Conservation (phyloP, 192 early-diverging fungal genomes). For the Linnemannia schmuckeri region DNA sequence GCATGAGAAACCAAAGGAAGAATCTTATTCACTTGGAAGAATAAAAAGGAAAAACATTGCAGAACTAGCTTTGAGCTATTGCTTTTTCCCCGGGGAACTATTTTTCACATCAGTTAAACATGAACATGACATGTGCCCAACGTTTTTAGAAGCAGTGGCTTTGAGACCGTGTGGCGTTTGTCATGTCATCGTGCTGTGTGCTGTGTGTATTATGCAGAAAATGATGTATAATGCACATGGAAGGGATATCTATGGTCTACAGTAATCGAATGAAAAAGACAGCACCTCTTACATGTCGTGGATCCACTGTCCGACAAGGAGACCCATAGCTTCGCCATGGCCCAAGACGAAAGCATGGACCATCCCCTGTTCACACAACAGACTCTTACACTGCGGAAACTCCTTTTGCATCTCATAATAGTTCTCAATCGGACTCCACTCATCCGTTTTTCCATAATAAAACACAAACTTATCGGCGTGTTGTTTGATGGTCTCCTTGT, state of each 20-base stretch:
- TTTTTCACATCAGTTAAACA: background rate
- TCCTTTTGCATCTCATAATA: slow-evolving; percentile 72
- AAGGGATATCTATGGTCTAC: background rate
- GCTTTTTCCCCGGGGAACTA: background rate
- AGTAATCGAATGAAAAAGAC: background rate
- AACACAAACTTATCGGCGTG: slow-evolving; percentile 77
- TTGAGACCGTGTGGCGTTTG: background rate
- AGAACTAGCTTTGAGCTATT: background rate
- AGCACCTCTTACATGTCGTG: slow-evolving; percentile 20
- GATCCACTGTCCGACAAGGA: slow-evolving; percentile 47
- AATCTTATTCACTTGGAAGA: background rate
- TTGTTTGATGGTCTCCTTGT: slow-evolving; percentile 71
- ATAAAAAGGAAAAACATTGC: background rate
- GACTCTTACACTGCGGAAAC: slow-evolving; percentile 75
- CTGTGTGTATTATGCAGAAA: background rate
- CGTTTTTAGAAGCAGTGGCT: too few species aligned
- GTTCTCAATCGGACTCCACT: slow-evolving; percentile 82
- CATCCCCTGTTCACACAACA: slow-evolving; percentile 77
- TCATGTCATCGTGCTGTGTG: background rate
- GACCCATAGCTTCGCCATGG: slow-evolving; percentile 62
- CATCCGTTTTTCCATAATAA: slow-evolving; percentile 82
- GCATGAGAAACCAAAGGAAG: background rate
- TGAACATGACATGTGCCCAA: background rate
- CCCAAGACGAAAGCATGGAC: slow-evolving; percentile 88
- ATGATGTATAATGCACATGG: background rate